Evolutionary conservation across 2,329 filamentous ascomycete species (phyloP).

Genomic region (Colletotrichum viniferum): DNA sequence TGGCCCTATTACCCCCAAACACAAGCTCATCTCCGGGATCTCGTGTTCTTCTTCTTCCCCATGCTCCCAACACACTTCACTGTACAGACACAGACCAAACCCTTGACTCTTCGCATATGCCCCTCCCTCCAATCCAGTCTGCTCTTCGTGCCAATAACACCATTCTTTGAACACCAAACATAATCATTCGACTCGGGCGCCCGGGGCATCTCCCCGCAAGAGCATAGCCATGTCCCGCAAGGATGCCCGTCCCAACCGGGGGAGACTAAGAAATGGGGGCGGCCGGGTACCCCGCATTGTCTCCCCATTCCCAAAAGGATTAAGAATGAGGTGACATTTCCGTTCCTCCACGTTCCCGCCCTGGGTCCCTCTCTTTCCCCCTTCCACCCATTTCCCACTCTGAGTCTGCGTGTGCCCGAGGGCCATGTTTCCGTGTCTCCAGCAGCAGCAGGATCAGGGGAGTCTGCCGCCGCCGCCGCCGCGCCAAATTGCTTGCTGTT

Average conservation of each 20-base stretch:
- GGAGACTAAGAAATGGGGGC: background rate
- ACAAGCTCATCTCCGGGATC: background rate
- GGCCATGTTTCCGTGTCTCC: conserved; percentile 19
- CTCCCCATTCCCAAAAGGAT: conserved; percentile 14
- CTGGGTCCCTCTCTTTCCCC: background rate
- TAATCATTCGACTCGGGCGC: background rate
- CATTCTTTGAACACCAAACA: background rate
- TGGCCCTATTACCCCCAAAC: background rate
- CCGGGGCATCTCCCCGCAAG: background rate
- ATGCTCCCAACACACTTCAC: background rate
- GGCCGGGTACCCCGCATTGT: conserved; percentile 18
- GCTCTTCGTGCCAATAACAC: background rate
- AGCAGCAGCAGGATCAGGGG: conserved; percentile 11
- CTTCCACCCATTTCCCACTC: background rate
- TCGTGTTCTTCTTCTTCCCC: background rate
- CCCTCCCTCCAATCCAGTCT: background rate
- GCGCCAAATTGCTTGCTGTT: background rate
- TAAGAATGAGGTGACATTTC: conserved; percentile 21
- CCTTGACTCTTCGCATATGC: background rate
- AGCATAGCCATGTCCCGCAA: background rate
- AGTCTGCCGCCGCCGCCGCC: background rate
- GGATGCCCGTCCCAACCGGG: background rate
- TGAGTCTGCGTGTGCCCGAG: background rate
- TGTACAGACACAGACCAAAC: background rate
- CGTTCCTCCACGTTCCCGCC: conserved; percentile 6